Conservation (phyloP, 768 basidiomycete species). For the Mycena latifolia region DNA sequence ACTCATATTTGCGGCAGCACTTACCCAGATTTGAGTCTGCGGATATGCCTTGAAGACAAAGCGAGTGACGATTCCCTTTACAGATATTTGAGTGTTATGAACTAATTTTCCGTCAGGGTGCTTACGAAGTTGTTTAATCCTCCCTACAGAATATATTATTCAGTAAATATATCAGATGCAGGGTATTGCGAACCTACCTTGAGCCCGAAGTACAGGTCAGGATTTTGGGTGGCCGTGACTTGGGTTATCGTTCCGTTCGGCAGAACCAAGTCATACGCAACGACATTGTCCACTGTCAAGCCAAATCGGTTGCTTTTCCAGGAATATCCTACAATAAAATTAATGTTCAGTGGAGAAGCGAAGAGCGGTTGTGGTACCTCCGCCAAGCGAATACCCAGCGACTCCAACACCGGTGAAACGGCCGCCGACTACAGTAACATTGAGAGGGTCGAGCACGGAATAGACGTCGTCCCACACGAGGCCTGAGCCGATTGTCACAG, state of each 20-base stretch:
- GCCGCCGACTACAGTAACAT: constrained; percentile 40
- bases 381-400: constrained; percentile 56
- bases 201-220: constrained; percentile 53
- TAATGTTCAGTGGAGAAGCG: background rate
- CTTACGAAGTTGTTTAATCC: background rate
- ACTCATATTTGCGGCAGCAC: background rate
- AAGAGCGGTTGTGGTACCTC: constrained; percentile 46
- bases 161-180: background rate
- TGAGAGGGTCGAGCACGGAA: constrained; percentile 49
- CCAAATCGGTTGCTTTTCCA: constrained; percentile 60
- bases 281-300: constrained; percentile 54
- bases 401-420: constrained; percentile 54
- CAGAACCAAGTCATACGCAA: constrained; percentile 53
- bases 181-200: background rate
- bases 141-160: background rate
- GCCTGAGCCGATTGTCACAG: constrained; percentile 33
- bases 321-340: constrained; percentile 53
- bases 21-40: constrained; percentile 60
- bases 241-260: constrained; percentile 52
- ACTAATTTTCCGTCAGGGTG: background rate
- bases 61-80: constrained; percentile 53
- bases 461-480: constrained; percentile 62
- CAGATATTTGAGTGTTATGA: background rate
- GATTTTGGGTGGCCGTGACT: constrained; percentile 46
- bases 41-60: constrained; percentile 56